These are phyloP conservation scores for Colletotrichum sp. DNA, from an alignment of 2,329 filamentous ascomycete species.

Conservation along the genomic window DNA sequence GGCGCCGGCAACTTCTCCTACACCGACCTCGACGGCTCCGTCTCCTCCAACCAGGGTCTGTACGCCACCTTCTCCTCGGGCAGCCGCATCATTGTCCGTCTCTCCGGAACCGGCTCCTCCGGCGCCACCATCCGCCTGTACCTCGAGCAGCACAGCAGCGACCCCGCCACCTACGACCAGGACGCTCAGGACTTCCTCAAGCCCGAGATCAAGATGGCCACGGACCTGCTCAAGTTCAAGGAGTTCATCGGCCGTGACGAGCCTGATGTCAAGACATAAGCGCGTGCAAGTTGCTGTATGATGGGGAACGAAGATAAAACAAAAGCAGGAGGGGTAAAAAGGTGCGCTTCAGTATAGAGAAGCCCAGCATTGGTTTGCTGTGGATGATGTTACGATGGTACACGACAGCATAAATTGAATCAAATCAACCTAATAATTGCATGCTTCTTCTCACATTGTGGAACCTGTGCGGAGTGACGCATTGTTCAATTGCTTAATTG, in stretches of 20 bases:
- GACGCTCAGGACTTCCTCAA: slow-evolving; percentile 95
- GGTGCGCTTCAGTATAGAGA: slow-evolving; percentile 16
- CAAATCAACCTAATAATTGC: slow-evolving; percentile 11
- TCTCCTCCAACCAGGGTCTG: slow-evolving; percentile 94
- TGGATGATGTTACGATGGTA: slow-evolving; percentile 20
- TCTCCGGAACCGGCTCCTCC: slow-evolving; percentile 93
- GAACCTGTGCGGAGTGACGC: not conserved
- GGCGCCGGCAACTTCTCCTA: slow-evolving; percentile 98
- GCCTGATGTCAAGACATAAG: slow-evolving; percentile 93
- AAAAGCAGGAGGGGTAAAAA: not conserved
- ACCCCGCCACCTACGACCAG: slow-evolving; percentile 76
- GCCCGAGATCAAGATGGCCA: slow-evolving; percentile 86
- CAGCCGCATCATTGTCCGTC: slow-evolving; percentile 90
- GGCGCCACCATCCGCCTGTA: slow-evolving; percentile 97
- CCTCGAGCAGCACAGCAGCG: slow-evolving; percentile 91
- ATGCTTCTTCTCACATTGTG: not conserved
- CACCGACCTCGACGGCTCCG: slow-evolving; percentile 96
- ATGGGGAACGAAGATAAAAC: not conserved
- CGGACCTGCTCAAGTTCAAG: slow-evolving; percentile 88
- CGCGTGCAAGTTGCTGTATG: not conserved
- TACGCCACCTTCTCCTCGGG: slow-evolving; percentile 94
- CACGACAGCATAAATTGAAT: slow-evolving; percentile 21
- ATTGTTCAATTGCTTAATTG: not conserved
- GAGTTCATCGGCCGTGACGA: slow-evolving; percentile 91
- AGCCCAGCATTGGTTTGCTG: slow-evolving; percentile 4